A percentile compares a stretch with the other conserved stretches of the same genome.
Conservation (phyloP, 805 yeast genomes). For the Candida suzukii region DNA sequence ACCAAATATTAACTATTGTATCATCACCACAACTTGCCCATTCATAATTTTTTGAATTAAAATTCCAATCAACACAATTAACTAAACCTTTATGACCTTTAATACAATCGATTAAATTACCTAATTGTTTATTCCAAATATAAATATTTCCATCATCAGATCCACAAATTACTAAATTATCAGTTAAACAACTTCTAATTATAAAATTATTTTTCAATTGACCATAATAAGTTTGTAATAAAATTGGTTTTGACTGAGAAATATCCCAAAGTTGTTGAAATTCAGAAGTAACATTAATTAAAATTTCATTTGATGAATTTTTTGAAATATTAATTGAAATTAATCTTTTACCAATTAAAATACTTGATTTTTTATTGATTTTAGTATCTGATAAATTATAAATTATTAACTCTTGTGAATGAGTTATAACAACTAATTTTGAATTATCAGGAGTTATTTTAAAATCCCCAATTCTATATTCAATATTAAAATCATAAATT, state of each 20-base stretch:
- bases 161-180: conserved; percentile 68
- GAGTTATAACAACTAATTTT: conserved; percentile 55
- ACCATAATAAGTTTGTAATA: conserved; percentile 63
- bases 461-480: conserved; percentile 56
- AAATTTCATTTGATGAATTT: conserved; percentile 40
- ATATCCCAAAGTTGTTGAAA: conserved; percentile 82
- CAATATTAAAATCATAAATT: conserved; percentile 16
- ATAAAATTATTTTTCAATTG: conserved; percentile 64
- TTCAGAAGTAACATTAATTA: conserved; percentile 65
- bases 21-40: conserved; percentile 85
- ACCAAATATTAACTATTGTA: conserved; percentile 59
- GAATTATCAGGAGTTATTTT: conserved; percentile 61
- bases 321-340: conserved; percentile 58
- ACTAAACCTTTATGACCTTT: conserved; percentile 62
- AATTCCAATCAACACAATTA: conserved; percentile 75
- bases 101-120: conserved; percentile 54
- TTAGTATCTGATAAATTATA: conserved; percentile 39
- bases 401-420: conserved; percentile 53
- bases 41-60: conserved; percentile 26
- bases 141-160: conserved; percentile 75
- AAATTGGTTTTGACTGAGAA: conserved; percentile 32
- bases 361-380: conserved; percentile 23
- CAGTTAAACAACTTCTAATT: conserved; percentile 72
- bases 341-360: conserved; percentile 49
- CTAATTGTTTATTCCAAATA: conserved; percentile 70